Evolutionary conservation across 2,329 filamentous ascomycete species (phyloP), one percentile per base, ranked within the genome.

Genomic region (Chaetomiaceae sp.): DNA sequence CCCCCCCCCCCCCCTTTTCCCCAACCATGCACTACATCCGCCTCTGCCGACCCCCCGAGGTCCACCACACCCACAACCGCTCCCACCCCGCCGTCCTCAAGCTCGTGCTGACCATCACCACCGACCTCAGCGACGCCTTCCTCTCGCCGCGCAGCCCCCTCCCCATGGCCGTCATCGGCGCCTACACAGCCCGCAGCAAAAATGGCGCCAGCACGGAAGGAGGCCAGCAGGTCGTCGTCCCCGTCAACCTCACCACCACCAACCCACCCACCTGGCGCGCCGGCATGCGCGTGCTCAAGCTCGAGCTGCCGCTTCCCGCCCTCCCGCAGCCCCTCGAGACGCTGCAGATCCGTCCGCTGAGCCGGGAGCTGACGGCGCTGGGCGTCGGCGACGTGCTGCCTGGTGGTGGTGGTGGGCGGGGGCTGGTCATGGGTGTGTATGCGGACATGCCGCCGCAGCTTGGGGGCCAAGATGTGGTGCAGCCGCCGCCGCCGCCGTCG

Each of bases 11-110:
- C 14, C 5, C 12, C 29, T 14, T 14, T 24, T n/a, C n/a, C n/a
- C n/a, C n/a, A n/a, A 55, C 9, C 15, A 81, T 80, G 76, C 75
- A 80, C 54, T 81, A 80, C 64, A 70, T 79, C 47, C 71, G 76
- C 32, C 68, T 79, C 5, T 62, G 79, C 26, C 67, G 76, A 12
- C 66, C 71, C 2, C 72, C 71, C 2, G 66, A 65, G 53, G 58
- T 74, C 36, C 58, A 60, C n/a, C n/a, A n/a, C n/a, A n/a, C n/a
- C n/a, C n/a, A n/a, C n/a, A 1, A 36, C 11, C 3, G 42, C 46
- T 11, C 41, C 54, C 19, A n/a, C 41, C 34, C 35, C 50, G 38
- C 41, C 56, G 42, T 63, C 55, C 15, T 75, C 7, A 66, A 68
- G 39, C 56, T 80, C 3, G 64, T 76, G 1, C 62, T 81, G 50